Base-by-base conservation (phyloP, 2,329 filamentous ascomycete species). In the Sporothrix luriei region DNA sequence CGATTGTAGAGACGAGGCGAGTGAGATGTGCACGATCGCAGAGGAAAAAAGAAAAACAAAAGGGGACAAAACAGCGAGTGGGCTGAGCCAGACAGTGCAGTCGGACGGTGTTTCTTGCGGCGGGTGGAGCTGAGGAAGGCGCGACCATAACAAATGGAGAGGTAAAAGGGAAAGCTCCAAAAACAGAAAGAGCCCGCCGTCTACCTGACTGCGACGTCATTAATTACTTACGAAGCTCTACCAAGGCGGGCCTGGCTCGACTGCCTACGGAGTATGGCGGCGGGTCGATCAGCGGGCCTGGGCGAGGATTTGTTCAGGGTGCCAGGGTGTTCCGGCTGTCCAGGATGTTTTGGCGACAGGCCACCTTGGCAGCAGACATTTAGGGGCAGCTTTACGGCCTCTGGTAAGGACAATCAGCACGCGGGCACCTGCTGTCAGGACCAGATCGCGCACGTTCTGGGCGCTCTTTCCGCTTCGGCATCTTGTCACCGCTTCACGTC, bases 271-370 rank as follows among this genome's bases (percentile, higher is more conserved):
- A n/a, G n/a, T n/a, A n/a, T 7, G 38, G 29, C 11, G 48, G 19
- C 52, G 59, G 59, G 43, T 48, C 59, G 59, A 62, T 62, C 59
- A 62, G 59, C 59, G 59, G 59, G 59, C 59, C 59, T 29, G 21
- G 59, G 59, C 19, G 40, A 16, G 48, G 40, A 40, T 14, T 38
- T 61, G 29, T 62, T 62, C 33, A 33, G 33, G 33, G 5, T 1
- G n/a, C n/a, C n/a, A n/a, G n/a, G n/a, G n/a, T 61, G 29, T 62
- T 62, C 33, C 7, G 33, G 33, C 1, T 1, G 33, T 33, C 33
- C 33, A 33, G 33, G 33, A n/a, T n/a, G 33, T 33, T 33, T 33
- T 33, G 33, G 7, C 29, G 29, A 33, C 29, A n/a, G 29, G 29
- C 6, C 29, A 33, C 4, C 29, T 33, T 33, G 29, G 29, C 2